These are phyloP conservation scores for Elongisporangium undulatum DNA, from an alignment of 352 stramenopile genomes.

Conservation along the genomic window DNA sequence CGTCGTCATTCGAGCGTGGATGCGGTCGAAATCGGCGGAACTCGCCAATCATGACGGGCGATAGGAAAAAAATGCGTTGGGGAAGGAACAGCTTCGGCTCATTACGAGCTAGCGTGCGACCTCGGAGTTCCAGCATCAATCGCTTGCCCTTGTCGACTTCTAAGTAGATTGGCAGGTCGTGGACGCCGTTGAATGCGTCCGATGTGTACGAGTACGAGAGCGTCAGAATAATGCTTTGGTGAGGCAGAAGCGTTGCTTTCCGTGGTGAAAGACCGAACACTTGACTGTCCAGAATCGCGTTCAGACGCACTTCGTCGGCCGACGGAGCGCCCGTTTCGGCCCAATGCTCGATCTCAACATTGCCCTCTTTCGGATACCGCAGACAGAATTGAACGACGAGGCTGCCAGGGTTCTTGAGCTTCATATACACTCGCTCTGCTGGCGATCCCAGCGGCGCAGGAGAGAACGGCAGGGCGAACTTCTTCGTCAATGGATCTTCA, in stretches of 20 bases:
- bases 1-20: constrained; percentile 2
- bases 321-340: constrained; percentile 87
- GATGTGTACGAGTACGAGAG: constrained; percentile 70
- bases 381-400: constrained; percentile 83
- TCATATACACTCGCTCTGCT: constrained; percentile 61
- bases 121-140: constrained; percentile 80
- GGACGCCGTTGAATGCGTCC: constrained; percentile 70
- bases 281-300: constrained; percentile 80
- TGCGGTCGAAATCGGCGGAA: constrained; percentile 17
- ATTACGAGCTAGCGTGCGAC: constrained; percentile 58
- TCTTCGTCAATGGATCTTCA: constrained; percentile 11
- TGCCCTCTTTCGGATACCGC: constrained; percentile 88
- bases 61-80: constrained; percentile 46
- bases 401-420: constrained; percentile 83
- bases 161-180: constrained; percentile 85
- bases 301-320: constrained; percentile 61
- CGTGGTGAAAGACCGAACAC: constrained; percentile 61
- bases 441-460: constrained; percentile 52
- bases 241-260: constrained; percentile 45
- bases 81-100: constrained; percentile 74
- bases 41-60: constrained; percentile 73
- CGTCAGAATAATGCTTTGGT: constrained; percentile 54
- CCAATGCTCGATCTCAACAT: constrained; percentile 93
- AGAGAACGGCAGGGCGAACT: constrained; percentile 75
- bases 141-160: constrained; percentile 90